phyloP scores from a whole-genome alignment of 345 rosid species.

The Aquilaria yunnanensis region DNA sequence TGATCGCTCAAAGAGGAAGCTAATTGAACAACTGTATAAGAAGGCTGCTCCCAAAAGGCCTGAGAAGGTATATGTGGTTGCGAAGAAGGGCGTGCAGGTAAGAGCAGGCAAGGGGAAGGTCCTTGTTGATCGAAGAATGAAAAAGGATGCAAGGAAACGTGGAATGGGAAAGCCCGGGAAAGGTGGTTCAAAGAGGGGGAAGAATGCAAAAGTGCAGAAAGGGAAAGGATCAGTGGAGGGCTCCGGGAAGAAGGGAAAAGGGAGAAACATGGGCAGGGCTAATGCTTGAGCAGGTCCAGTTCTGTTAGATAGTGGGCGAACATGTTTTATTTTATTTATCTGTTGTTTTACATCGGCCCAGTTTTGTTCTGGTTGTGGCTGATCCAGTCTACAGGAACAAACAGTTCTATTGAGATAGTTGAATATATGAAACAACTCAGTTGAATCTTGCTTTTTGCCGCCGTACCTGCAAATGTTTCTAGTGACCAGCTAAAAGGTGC shows the following conservation, averaged over 20 bases:
- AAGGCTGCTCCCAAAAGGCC: conserved; percentile 67
- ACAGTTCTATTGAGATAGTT: not conserved
- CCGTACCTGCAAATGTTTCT: not conserved
- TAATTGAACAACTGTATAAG: conserved; percentile 84
- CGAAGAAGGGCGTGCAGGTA: conserved; percentile 87
- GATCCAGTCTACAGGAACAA: not conserved
- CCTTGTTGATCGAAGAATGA: conserved; percentile 81
- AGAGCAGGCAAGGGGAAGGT: conserved; percentile 83
- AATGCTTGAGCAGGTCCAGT: conserved; percentile 14
- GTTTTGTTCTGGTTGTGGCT: not conserved
- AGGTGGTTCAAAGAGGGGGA: conserved; percentile 50
- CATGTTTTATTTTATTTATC: too few species aligned
- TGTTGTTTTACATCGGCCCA: too few species aligned
- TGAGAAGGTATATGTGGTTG: conserved; percentile 73
- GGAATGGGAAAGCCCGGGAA: conserved; percentile 51
- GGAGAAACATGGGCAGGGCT: conserved; percentile 20
- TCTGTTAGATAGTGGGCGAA: not conserved
- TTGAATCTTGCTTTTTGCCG: conserved; percentile 27
- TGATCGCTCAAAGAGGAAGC: conserved; percentile 72
- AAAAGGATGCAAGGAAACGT: conserved; percentile 54
- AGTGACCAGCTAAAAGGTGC: too few species aligned
- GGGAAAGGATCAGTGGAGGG: conserved; percentile 41
- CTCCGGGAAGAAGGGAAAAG: conserved; percentile 33
- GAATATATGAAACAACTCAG: conserved; percentile 21
- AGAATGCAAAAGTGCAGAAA: conserved; percentile 28